A percentile compares a stretch with the other conserved stretches of the same genome.
phyloP scores from a whole-genome alignment of 1,139 yeast species.

The Nakaseomyces glabratus region DNA sequence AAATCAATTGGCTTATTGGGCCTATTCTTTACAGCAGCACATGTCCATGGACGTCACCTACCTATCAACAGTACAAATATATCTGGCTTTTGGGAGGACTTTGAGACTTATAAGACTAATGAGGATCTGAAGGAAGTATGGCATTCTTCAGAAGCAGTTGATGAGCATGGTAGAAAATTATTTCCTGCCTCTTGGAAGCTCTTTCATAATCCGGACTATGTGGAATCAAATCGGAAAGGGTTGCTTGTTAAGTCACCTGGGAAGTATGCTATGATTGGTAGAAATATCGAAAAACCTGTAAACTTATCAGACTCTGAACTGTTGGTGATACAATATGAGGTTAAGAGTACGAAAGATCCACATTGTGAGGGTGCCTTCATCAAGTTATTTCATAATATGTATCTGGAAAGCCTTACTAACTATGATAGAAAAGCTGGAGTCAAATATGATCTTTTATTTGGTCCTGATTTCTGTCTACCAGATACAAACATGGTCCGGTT shows the following conservation, averaged over 20 bases:
- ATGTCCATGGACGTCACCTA: too few species aligned
- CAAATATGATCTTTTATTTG: constrained; percentile 83
- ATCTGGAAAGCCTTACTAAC: constrained; percentile 37
- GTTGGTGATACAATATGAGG: constrained; percentile 80
- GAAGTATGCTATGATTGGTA: constrained; percentile 17
- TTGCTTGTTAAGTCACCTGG: constrained; percentile 11
- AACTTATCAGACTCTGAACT: constrained; percentile 42
- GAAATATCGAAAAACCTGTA: constrained; percentile 15
- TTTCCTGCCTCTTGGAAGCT: too few species aligned
- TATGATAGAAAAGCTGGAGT: constrained; percentile 43
- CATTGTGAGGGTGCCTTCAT: constrained; percentile 86
- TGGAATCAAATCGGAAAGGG: too few species aligned
- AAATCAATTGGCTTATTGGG: too few species aligned
- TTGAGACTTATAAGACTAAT: constrained; percentile 13
- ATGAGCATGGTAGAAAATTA: constrained; percentile 7
- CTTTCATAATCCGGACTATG: too few species aligned
- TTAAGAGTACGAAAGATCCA: constrained; percentile 67
- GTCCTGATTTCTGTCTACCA: constrained; percentile 85
- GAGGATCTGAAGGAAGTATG: constrained; percentile 13
- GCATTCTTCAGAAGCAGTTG: constrained; percentile 11
- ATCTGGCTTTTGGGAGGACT: constrained; percentile 19
- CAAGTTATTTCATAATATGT: constrained; percentile 47
- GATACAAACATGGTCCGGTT: constrained; percentile 66
- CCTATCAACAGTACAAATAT: constrained; percentile 9
- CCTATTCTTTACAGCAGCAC: too few species aligned